Evolutionary conservation across 1,284 basidiomycete genomes (phyloP).

Genomic region (Leccinum fallax): DNA sequence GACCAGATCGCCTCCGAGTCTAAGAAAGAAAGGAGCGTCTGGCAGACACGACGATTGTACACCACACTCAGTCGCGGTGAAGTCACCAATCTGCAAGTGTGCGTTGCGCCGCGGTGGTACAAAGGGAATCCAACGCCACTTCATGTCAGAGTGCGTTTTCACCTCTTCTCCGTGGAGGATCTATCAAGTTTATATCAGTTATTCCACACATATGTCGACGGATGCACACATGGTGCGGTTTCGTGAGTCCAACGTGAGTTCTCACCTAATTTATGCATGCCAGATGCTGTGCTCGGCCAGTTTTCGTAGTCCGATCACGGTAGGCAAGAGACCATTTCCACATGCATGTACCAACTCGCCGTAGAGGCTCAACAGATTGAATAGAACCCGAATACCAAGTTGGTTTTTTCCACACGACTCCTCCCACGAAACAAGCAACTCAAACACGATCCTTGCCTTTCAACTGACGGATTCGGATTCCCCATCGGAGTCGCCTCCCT

Average conservation of each 20-base stretch:
- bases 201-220: slow-evolving; percentile 68
- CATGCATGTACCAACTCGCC: slow-evolving; percentile 30
- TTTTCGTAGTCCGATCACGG: slow-evolving; percentile 57
- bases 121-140: slow-evolving; percentile 15
- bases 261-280: neutral
- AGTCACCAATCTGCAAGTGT: slow-evolving; percentile 59
- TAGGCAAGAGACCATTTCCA: slow-evolving; percentile 68
- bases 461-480: slow-evolving; percentile 62
- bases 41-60: slow-evolving; percentile 63
- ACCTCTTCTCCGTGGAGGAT: slow-evolving; percentile 22
- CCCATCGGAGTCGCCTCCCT: slow-evolving; percentile 42
- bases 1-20: slow-evolving; percentile 58
- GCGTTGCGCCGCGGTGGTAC: slow-evolving; percentile 65
- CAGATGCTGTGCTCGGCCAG: slow-evolving; percentile 5
- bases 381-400: neutral
- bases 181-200: neutral
- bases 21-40: slow-evolving; percentile 43
- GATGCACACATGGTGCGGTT: slow-evolving; percentile 62
- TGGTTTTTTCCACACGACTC: slow-evolving; percentile 28
- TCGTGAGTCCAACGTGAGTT: slow-evolving; percentile 25
- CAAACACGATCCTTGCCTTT: slow-evolving; percentile 70
- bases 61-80: slow-evolving; percentile 41
- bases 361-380: neutral
- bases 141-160: slow-evolving; percentile 14
- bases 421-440: slow-evolving; percentile 65